Evolutionary conservation across 2,329 filamentous ascomycete genomes (phyloP).

Genomic region (Cladorrhinum sp.): DNA sequence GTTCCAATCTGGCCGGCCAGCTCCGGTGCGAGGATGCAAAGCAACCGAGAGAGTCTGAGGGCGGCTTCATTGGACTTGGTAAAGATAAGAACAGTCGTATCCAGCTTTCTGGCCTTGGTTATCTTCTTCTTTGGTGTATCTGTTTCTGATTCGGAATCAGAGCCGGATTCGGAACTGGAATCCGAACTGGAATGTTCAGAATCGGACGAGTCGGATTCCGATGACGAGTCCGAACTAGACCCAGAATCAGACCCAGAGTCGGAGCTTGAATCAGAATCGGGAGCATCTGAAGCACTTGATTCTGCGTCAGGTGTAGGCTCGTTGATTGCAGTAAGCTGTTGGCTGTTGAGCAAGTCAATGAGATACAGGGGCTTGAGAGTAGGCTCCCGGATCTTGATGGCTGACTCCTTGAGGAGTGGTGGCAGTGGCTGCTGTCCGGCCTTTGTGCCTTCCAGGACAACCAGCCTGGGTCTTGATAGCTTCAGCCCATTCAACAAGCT

Average conservation of each 20-base stretch:
- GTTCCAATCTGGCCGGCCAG: conserved; percentile 59
- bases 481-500: conserved; percentile 73
- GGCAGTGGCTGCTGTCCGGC: conserved; percentile 50
- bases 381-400: conserved; percentile 65
- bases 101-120: conserved; percentile 27
- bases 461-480: conserved; percentile 68
- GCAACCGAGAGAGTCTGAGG: conserved; percentile 77
- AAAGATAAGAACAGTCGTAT: conserved; percentile 69
- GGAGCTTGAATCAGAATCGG: conserved; percentile 29
- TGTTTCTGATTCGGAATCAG: conserved; percentile 23
- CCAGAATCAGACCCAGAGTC: conserved; percentile 32
- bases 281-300: conserved; percentile 32
- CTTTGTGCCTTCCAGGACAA: conserved; percentile 64
- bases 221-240: conserved; percentile 36
- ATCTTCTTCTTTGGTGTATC: conserved; percentile 15
- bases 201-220: conserved; percentile 35
- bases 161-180: conserved; percentile 10
- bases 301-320: conserved; percentile 34
- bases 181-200: too few species aligned
- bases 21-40: conserved; percentile 62
- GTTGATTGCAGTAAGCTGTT: conserved; percentile 41
- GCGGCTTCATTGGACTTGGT: conserved; percentile 88
- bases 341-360: conserved; percentile 67
- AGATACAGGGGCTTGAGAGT: conserved; percentile 79
- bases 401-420: conserved; percentile 58